These are phyloP conservation scores for Ligustrum vulgare DNA, from an alignment of 257 asterid genomes.

Conservation along the genomic window DNA sequence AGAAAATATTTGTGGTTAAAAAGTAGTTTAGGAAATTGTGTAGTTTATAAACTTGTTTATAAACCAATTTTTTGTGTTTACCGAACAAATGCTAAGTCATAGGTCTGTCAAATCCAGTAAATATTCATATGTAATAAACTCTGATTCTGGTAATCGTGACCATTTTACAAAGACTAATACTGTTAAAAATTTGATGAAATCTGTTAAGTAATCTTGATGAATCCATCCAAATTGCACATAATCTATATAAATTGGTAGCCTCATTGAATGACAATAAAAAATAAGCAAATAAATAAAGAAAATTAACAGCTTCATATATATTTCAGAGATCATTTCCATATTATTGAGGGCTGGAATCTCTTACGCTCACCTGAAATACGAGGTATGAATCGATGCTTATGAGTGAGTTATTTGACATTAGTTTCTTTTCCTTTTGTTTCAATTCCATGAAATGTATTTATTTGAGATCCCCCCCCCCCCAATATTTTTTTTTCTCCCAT, in stretches of 20 bases:
- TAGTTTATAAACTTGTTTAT: too few species aligned
- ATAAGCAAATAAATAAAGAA: not conserved
- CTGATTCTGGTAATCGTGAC: constrained; percentile 6
- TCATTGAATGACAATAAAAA: constrained; percentile 12
- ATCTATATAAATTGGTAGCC: not conserved
- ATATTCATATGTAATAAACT: not conserved
- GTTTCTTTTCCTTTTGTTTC: constrained; percentile 15
- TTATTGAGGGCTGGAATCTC: not conserved
- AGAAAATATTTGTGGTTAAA: too few species aligned
- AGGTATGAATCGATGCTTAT: not conserved
- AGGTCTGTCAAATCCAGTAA: not conserved
- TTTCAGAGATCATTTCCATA: not conserved
- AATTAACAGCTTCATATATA: too few species aligned
- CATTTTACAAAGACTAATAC: not conserved
- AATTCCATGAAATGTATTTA: not conserved
- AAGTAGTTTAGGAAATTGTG: too few species aligned
- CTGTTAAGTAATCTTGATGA: not conserved
- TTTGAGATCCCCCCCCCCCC: too few species aligned
- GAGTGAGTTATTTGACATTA: not conserved
- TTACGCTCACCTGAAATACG: not conserved
- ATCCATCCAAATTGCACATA: not conserved
- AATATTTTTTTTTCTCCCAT: too few species aligned
- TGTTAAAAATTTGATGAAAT: not conserved
- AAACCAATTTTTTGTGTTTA: too few species aligned
- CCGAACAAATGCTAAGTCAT: too few species aligned